Conservation (phyloP, 2,329 filamentous ascomycete species). For the Neonectria punicea region DNA sequence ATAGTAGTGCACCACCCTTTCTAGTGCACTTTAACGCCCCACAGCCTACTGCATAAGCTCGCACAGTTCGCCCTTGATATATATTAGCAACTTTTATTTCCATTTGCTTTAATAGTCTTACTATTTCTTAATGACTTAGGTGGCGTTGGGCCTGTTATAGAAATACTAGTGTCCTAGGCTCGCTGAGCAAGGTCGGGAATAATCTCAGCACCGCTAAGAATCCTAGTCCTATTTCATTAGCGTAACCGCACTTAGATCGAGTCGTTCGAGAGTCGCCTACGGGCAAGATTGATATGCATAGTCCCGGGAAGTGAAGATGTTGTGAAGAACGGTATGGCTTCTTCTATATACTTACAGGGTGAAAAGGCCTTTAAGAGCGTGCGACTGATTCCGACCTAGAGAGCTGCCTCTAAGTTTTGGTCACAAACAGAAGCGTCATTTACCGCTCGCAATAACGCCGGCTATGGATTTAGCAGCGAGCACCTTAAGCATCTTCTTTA, state of each 20-base stretch:
- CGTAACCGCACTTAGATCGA: neutral
- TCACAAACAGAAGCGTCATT: neutral
- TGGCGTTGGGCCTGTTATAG: neutral
- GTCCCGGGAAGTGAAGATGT: neutral
- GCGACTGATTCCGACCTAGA: neutral
- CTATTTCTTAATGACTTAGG: constrained; percentile 1
- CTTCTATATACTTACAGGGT: neutral
- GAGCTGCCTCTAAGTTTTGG: neutral
- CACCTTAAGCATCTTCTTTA: constrained; percentile 1
- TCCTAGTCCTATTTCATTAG: neutral
- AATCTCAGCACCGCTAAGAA: neutral
- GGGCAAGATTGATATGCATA: neutral
- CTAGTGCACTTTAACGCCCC: neutral
- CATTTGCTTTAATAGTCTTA: neutral
- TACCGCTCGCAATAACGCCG: neutral
- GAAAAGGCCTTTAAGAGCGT: constrained; percentile 8
- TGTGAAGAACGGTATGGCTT: neutral
- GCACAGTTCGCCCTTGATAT: neutral
- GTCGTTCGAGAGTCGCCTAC: neutral
- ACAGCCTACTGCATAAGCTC: neutral
- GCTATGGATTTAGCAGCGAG: constrained; percentile 2
- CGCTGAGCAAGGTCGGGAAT: neutral
- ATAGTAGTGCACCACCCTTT: neutral
- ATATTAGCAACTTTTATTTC: neutral
- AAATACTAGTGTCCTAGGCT: neutral